phyloP scores from a whole-genome alignment of 2,329 filamentous ascomycete species.

The Penicillium corylophilum region DNA sequence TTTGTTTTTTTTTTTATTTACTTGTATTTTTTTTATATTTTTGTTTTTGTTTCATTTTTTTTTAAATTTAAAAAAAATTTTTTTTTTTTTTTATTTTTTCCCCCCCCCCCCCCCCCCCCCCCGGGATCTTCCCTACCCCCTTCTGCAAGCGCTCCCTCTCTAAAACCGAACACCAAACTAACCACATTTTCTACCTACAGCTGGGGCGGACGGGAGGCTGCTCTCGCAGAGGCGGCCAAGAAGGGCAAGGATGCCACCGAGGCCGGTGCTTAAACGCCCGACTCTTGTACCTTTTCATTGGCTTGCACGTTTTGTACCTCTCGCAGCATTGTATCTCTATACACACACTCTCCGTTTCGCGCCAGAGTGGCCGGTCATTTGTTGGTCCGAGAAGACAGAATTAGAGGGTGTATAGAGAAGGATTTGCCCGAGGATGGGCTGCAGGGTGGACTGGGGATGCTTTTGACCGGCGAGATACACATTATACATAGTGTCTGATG shows the following conservation, averaged over 20 bases:
- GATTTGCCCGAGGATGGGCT: conserved; percentile 3
- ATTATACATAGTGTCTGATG: background rate
- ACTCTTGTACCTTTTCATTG: conserved; percentile 12
- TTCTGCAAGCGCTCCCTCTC: background rate
- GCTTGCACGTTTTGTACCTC: conserved; percentile 11
- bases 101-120: too few species aligned
- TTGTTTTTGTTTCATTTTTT: too few species aligned
- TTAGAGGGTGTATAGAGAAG: conserved; percentile 14
- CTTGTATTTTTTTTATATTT: too few species aligned
- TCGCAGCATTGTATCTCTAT: conserved; percentile 16
- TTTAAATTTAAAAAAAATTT: too few species aligned
- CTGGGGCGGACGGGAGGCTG: conserved; percentile 44
- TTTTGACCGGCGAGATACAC: conserved; percentile 1
- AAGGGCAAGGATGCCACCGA: conserved; percentile 30
- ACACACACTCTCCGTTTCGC: conserved; percentile 1
- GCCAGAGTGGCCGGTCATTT: conserved; percentile 1
- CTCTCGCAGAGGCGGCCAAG: conserved; percentile 37
- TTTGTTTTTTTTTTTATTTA: too few species aligned
- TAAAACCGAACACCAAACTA: conserved; percentile 2
- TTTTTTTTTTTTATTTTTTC: too few species aligned
- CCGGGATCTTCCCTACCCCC: too few species aligned
- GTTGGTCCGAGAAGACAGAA: conserved; percentile 3
- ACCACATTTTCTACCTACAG: conserved; percentile 23
- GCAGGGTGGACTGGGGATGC: conserved; percentile 1
- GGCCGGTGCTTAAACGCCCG: conserved; percentile 23